Base-by-base conservation (phyloP, 179 eudicot species). In the Corrigiola litoralis region DNA sequence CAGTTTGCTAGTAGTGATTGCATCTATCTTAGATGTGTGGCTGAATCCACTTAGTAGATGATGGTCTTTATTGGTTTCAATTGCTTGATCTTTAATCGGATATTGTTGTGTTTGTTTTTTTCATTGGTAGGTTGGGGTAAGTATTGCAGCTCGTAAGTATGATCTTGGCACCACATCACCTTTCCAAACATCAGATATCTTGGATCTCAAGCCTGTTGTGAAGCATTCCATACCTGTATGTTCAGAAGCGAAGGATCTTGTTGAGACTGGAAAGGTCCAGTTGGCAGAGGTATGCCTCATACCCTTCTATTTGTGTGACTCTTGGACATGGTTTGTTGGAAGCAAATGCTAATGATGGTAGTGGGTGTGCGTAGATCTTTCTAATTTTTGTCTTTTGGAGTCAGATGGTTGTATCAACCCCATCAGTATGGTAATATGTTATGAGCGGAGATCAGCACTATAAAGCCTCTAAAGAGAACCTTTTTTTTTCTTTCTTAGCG, bases 161-260 rank as follows among this genome's bases (percentile, higher is more conserved):
- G 95, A 91, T 66, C 86, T 94, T 78, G 80, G 70, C 69, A 79
- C 67, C 37, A 79, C 55, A 12, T 68, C 82, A 4, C 97, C 97
- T 68, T 91, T 94, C 75, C 88, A 85, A 80, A 73, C 74, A 58
- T 75, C 89, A 60, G 97, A 94, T 79, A 81, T 94, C 67, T 66
- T 88, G 78, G 79, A 94, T 78, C 66, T 94, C 44, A 89, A 82
- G 75, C 99, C 99, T 32, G 91, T 91, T 37, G 88, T 94, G 49
- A 94, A 94, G 81, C 95, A 94, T 75, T 87, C 97, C 1, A 85
- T 94, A 61, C 99, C 97, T 28, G 74, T 91, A 14, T 88, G 95
- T 73, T 80, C 91, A 25, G 97, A 91, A 68, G 97, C 99, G 23
- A 91, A 85, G 85, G 95, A 88, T 78, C 95, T 94, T 66, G 84